Base-by-base conservation (phyloP, 2,329 filamentous ascomycete species). In the Dendrostoma leiphaemia region DNA sequence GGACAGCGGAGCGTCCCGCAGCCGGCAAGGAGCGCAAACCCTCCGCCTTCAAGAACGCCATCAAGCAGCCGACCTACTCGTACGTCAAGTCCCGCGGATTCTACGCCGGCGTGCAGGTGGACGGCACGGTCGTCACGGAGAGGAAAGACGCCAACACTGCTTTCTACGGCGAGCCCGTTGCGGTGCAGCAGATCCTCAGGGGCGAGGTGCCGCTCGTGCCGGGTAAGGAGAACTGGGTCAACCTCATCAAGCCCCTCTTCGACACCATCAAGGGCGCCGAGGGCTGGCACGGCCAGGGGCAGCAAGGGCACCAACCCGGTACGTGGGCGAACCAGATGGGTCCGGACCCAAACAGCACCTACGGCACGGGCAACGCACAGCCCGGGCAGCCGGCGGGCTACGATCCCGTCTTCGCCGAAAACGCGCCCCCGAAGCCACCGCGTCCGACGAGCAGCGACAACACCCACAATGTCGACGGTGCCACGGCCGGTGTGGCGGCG, bases 21-120 rank as follows among this genome's bases (percentile, higher is more conserved):
- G 51, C 58, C 8, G 47, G 49, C 45, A 58, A 59, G 50, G 54
- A 53, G 34, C 57, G 61, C 51, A 61, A 60, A 40, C 61, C 61
- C 15, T 67, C 62, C 6, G 60, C 62, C 6, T 57, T 68, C 32
- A 60, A 60, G 26, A 61, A 69, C 51, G 61, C 60, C 13, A 60
- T 69, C 53, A 62, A 63, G 54, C 70, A 69, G 62, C 77, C 77
- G 3, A 77, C 79, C n/a, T 80, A 79, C 53, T 77, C 75, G 2
- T 96, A 96, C 68, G 83, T 96, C 72, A 96, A 96, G 74, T 92
- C 88, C 45, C 83, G 91, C 49, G 92, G 92, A 4, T 85, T 96
- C 62, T 96, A 95, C 65, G 91, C 90, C 1, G 91, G 91, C 28
- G 82, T 96, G 1, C 89, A 92, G 64, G 80, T 96, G 31, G 91